A percentile compares a stretch with the other conserved stretches of the same genome.
These are phyloP conservation scores for Pestalotiopsis sp. DNA, from an alignment of 2,329 filamentous ascomycete genomes.

Conservation along the genomic window DNA sequence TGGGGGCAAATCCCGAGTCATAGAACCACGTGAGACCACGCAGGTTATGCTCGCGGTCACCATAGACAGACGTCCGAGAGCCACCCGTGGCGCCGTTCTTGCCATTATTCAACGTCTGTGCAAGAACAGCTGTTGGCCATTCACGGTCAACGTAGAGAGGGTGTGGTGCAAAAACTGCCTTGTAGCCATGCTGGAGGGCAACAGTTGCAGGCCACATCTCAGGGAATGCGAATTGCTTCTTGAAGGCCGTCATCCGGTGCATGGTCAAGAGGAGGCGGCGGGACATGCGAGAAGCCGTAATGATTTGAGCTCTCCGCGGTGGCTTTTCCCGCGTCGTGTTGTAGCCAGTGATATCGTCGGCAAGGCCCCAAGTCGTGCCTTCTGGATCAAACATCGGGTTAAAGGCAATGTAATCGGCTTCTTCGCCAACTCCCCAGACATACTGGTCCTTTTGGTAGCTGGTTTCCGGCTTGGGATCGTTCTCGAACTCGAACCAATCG, in stretches of 20 bases:
- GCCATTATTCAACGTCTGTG: constrained; percentile 79
- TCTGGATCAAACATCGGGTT: constrained; percentile 92
- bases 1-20: constrained; percentile 78
- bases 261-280: constrained; percentile 79
- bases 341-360: constrained; percentile 83
- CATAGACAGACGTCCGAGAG: constrained; percentile 71
- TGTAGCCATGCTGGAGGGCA: constrained; percentile 88
- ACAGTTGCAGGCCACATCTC: constrained; percentile 95
- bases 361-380: constrained; percentile 81
- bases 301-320: constrained; percentile 82
- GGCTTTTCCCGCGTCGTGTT: constrained; percentile 67
- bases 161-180: constrained; percentile 89
- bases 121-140: constrained; percentile 81
- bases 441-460: constrained; percentile 79
- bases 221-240: constrained; percentile 88
- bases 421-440: constrained; percentile 85
- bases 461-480: constrained; percentile 74
- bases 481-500: constrained; percentile 73
- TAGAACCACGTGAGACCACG: constrained; percentile 90
- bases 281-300: constrained; percentile 84
- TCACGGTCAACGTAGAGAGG: constrained; percentile 84
- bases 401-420: constrained; percentile 89
- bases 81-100: constrained; percentile 76
- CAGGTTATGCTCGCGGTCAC: constrained; percentile 88
- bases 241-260: constrained; percentile 85